phyloP scores from a whole-genome alignment of 768 basidiomycete genomes.

The Phlegmacium glaucopus region DNA sequence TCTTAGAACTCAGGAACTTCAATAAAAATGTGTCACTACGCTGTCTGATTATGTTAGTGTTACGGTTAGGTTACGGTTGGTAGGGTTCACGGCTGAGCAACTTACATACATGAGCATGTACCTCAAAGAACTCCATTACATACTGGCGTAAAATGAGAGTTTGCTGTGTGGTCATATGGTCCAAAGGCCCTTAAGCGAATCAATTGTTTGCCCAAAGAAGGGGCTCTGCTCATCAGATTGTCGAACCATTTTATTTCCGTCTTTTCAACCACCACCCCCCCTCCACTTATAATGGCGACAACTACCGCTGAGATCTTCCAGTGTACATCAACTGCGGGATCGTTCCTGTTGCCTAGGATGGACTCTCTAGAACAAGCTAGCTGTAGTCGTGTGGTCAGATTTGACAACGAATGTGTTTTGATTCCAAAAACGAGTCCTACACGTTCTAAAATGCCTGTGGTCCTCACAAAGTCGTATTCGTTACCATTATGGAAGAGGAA shows the following conservation, averaged over 20 bases:
- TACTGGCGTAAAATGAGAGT: no score
- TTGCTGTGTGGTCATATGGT: no score
- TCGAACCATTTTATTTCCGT: slow-evolving; percentile 11
- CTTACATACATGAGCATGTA: no score
- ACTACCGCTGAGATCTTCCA: slow-evolving; percentile 6
- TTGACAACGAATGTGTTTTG: slow-evolving; percentile 69
- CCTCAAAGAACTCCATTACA: no score
- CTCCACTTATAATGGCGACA: slow-evolving; percentile 1
- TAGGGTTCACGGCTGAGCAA: no score
- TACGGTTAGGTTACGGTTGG: no score
- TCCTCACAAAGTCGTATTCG: slow-evolving; percentile 64
- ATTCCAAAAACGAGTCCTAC: slow-evolving; percentile 52
- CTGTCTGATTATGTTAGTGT: no score
- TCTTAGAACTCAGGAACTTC: no score
- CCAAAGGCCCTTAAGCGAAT: no score
- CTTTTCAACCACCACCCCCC: slow-evolving; percentile 3
- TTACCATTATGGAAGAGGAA: slow-evolving; percentile 63
- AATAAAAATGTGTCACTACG: no score
- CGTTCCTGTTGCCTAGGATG: slow-evolving; percentile 20
- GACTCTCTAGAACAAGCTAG: slow-evolving; percentile 9
- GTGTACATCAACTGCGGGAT: slow-evolving; percentile 2
- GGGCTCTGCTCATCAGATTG: background rate
- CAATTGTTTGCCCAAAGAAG: background rate
- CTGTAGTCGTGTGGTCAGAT: slow-evolving; percentile 49
- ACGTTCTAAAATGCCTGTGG: slow-evolving; percentile 41